Evolutionary conservation across 345 rosid genomes (phyloP).

Genomic region (Brassica napus): Da-Ae NC_063436.1:11217501-11218000

Average conservation of each 20-base stretch:
- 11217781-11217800: conserved; percentile 8
- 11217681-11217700: conserved; percentile 87
- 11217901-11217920: conserved; percentile 93
- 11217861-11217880: conserved; percentile 89
- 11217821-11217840: conserved; percentile 83
- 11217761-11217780: not conserved
- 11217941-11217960: not conserved
- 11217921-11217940: conserved; percentile 82
- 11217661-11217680: conserved; percentile 96
- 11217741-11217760: conserved; percentile 5
- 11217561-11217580: conserved; percentile 78
- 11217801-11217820: conserved; percentile 49
- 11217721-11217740: conserved; percentile 56
- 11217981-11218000: conserved; percentile 35
- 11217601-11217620: conserved; percentile 90
- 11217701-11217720: conserved; percentile 79
- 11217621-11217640: conserved; percentile 84
- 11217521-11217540: conserved; percentile 57
- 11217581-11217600: conserved; percentile 76
- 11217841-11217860: conserved; percentile 96
- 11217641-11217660: conserved; percentile 87
- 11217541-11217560: conserved; percentile 83
- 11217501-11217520: not conserved
- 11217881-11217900: conserved; percentile 78
- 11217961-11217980: not conserved